phyloP scores from a whole-genome alignment of 495 filamentous ascomycete genomes.

The Hypoxylon crocopeplum region DNA sequence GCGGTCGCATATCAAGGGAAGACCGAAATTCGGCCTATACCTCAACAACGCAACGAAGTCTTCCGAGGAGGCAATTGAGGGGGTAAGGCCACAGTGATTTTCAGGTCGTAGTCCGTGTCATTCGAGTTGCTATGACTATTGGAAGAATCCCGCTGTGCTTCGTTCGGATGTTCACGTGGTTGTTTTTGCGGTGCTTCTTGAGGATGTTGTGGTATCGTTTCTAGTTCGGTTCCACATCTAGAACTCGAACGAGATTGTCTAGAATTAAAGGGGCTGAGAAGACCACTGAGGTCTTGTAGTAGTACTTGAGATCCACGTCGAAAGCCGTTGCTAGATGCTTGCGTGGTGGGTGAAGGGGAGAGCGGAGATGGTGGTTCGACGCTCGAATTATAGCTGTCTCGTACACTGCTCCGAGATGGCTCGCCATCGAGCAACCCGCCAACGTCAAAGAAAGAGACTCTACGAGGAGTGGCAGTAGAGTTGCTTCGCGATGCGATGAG shows the following conservation, averaged over 20 bases:
- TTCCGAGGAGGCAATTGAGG: neutral
- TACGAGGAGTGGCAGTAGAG: conserved; percentile 51
- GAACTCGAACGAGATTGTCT: conserved; percentile 34
- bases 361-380: conserved; percentile 41
- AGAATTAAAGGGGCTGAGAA: conserved; percentile 46
- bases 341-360: conserved; percentile 43
- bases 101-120: conserved; percentile 52
- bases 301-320: conserved; percentile 58
- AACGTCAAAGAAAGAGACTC: conserved; percentile 74
- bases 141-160: conserved; percentile 18
- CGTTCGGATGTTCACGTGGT: conserved; percentile 43
- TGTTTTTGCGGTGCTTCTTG: conserved; percentile 30
- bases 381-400: conserved; percentile 45
- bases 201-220: conserved; percentile 46
- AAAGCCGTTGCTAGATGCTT: conserved; percentile 44
- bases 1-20: too few relatives aligned
- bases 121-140: conserved; percentile 43
- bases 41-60: neutral
- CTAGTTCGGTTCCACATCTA: conserved; percentile 42
- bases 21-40: too few relatives aligned
- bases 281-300: conserved; percentile 66
- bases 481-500: conserved; percentile 40
- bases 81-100: conserved; percentile 1
- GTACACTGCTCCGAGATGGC: conserved; percentile 33
- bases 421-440: conserved; percentile 66